Evolutionary conservation across 169 alveolate genomes (phyloP).

Genomic region (Ichthyophthirius multifiliis): DNA sequence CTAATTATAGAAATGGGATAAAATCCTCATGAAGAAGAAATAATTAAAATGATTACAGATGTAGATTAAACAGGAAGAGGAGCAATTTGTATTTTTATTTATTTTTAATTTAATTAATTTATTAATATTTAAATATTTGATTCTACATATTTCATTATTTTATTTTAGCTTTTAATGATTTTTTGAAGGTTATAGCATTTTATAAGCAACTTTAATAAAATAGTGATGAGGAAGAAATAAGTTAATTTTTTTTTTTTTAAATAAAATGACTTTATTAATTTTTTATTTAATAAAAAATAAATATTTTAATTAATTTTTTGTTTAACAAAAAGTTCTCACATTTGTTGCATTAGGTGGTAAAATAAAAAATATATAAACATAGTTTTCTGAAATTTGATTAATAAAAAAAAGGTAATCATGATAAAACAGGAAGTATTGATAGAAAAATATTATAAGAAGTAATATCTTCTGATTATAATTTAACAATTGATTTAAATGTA

Average conservation of each 20-base stretch:
- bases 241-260: background rate
- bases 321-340: background rate
- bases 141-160: background rate
- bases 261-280: background rate
- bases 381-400: background rate
- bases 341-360: conserved; percentile 9
- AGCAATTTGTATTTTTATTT: conserved; percentile 6
- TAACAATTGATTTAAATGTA: conserved; percentile 36
- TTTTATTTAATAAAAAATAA: background rate
- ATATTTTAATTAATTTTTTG: too few relatives aligned
- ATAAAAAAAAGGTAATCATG: background rate
- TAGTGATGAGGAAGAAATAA: conserved; percentile 41
- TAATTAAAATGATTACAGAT: conserved; percentile 29
- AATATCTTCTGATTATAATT: conserved; percentile 8
- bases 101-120: too few relatives aligned
- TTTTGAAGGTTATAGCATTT: conserved; percentile 20
- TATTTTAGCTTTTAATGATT: conserved; percentile 14
- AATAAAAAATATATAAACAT: background rate
- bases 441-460: conserved; percentile 14
- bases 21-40: conserved; percentile 26
- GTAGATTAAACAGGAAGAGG: conserved; percentile 37
- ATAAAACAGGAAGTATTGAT: conserved; percentile 5
- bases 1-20: conserved; percentile 19
- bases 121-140: too few relatives aligned
- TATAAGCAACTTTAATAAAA: conserved; percentile 16